These are phyloP conservation scores for Colletotrichum musae DNA, from an alignment of 2,329 filamentous ascomycete species.

Conservation along the genomic window DNA sequence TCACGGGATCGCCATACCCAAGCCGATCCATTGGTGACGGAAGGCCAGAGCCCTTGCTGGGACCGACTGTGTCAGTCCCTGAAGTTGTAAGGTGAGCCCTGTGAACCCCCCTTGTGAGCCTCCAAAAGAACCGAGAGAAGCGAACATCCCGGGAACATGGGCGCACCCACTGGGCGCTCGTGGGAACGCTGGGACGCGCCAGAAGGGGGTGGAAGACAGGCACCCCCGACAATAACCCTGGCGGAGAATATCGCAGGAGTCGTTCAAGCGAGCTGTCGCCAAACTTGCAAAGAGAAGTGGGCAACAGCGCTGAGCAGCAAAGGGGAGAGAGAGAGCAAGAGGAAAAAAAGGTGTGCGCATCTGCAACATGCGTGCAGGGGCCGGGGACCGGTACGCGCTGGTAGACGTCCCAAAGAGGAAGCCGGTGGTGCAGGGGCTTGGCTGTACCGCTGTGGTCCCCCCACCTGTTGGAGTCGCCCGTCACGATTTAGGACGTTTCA, in stretches of 20 bases:
- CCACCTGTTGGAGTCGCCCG: conserved; percentile 33
- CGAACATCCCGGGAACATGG: conserved; percentile 21
- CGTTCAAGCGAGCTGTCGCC: not conserved
- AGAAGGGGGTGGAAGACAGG: not conserved
- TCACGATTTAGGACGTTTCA: conserved; percentile 41
- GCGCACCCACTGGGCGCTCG: not conserved
- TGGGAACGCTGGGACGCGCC: not conserved
- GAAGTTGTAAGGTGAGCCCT: not conserved
- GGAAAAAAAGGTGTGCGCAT: conserved; percentile 3
- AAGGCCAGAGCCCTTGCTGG: conserved; percentile 7
- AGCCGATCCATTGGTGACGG: conserved; percentile 28
- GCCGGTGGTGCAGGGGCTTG: conserved; percentile 29
- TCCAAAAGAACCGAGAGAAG: conserved; percentile 8
- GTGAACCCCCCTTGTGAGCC: not conserved
- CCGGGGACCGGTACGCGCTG: conserved; percentile 18
- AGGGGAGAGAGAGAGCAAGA: not conserved
- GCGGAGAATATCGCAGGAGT: not conserved
- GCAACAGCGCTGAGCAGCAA: not conserved
- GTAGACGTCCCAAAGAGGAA: conserved; percentile 27
- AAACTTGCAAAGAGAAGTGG: not conserved
- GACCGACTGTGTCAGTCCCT: not conserved
- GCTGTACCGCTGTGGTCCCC: not conserved
- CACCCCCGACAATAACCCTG: not conserved
- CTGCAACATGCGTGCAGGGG: conserved; percentile 26
- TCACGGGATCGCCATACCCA: conserved; percentile 37